phyloP scores from a whole-genome alignment of 495 filamentous ascomycete genomes.

The Aspergillus taichungensis region DNA sequence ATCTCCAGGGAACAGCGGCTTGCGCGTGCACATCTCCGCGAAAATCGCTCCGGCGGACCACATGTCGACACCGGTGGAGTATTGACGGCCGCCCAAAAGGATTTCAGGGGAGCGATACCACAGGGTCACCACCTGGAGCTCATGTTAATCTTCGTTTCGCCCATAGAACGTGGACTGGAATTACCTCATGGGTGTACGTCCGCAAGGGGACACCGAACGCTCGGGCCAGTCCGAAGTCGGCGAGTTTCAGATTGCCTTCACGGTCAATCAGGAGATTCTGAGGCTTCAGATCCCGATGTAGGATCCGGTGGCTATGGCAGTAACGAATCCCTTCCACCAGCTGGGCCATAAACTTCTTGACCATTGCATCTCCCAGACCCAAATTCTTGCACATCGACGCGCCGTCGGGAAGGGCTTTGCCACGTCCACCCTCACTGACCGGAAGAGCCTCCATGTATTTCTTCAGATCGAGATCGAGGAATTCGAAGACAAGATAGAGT shows the following conservation, averaged over 20 bases:
- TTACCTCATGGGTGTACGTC: slow-evolving; percentile 93
- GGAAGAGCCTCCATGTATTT: slow-evolving; percentile 99
- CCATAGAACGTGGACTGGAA: background rate
- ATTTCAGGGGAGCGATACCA: slow-evolving; percentile 99
- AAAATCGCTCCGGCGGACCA: slow-evolving; percentile 99
- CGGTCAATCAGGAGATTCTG: slow-evolving; percentile 94
- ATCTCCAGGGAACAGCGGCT: slow-evolving; percentile 94
- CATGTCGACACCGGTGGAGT: slow-evolving; percentile 98
- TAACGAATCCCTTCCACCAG: slow-evolving; percentile 85
- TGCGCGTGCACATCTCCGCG: slow-evolving; percentile 98
- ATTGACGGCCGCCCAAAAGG: slow-evolving; percentile 91
- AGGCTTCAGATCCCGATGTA: slow-evolving; percentile 95
- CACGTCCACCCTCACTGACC: slow-evolving; percentile 78
- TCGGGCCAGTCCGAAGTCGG: slow-evolving; percentile 92
- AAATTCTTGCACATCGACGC: slow-evolving; percentile 56
- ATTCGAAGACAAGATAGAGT: slow-evolving; percentile 91
- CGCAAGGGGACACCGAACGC: slow-evolving; percentile 94
- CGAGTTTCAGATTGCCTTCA: slow-evolving; percentile 93
- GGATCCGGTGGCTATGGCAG: slow-evolving; percentile 89
- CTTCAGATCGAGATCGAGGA: slow-evolving; percentile 88
- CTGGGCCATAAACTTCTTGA: slow-evolving; percentile 97
- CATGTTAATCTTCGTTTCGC: no score
- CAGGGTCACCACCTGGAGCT: slow-evolving; percentile 73
- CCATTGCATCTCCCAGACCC: slow-evolving; percentile 82
- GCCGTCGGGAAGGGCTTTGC: slow-evolving; percentile 80